Evolutionary conservation across 257 asterid species (phyloP).

Genomic region (Solanum pennellii): DNA sequence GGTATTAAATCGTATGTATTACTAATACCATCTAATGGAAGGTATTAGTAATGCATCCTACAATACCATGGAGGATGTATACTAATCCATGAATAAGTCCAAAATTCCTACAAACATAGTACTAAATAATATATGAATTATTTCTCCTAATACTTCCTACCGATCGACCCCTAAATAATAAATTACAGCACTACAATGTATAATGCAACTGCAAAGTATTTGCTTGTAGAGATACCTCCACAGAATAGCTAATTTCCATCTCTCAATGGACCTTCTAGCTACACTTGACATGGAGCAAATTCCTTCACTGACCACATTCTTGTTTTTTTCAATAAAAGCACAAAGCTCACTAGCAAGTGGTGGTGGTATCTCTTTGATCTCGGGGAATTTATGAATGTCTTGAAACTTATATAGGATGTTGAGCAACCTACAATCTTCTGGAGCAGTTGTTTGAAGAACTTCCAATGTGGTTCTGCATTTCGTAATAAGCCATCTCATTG

Average conservation of each 20-base stretch:
- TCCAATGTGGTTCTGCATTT: slow-evolving; percentile 32
- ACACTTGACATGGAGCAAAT: not conserved
- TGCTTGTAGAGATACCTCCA: slow-evolving; percentile 64
- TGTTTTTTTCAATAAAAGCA: slow-evolving; percentile 17
- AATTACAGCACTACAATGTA: slow-evolving; percentile 21
- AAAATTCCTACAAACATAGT: not conserved
- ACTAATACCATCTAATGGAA: not conserved
- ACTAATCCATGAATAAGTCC: not conserved
- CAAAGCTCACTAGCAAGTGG: slow-evolving; percentile 23
- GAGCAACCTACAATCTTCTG: slow-evolving; percentile 44
- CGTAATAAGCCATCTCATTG: slow-evolving; percentile 34
- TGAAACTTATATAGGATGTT: slow-evolving; percentile 19
- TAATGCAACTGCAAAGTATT: slow-evolving; percentile 37
- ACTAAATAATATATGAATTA: not conserved
- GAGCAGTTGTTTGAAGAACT: slow-evolving; percentile 32
- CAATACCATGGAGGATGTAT: not conserved
- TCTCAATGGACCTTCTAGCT: slow-evolving; percentile 19
- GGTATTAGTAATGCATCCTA: not conserved
- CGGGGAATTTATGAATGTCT: slow-evolving; percentile 1
- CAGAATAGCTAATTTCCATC: slow-evolving; percentile 54
- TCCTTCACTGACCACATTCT: slow-evolving; percentile 1
- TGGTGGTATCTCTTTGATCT: slow-evolving; percentile 8
- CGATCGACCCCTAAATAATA: not conserved
- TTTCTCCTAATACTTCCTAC: not conserved
- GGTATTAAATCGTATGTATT: not conserved